Percentiles rank a stretch among this genome's conserved stretches.
Evolutionary conservation across 108 stramenopile genomes (phyloP).

Genomic region (Pseudonitzschia pungens): DNA sequence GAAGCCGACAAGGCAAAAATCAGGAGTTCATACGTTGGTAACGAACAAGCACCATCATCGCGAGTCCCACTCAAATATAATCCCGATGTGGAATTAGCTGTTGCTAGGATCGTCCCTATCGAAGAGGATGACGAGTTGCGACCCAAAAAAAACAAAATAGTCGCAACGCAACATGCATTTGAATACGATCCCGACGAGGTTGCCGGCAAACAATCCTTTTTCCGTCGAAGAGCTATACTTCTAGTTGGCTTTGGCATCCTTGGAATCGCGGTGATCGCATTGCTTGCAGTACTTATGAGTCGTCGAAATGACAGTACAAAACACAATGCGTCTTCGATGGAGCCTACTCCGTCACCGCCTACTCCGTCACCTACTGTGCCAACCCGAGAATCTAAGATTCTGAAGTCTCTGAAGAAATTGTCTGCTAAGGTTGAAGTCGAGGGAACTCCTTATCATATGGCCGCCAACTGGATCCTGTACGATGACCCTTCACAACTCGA

Average conservation of each 20-base stretch:
- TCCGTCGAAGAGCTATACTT: not conserved
- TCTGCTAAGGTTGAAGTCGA: conserved; percentile 29
- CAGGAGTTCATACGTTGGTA: not conserved
- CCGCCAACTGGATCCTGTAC: conserved; percentile 64
- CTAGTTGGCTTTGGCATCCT: not conserved
- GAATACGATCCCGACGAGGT: not conserved
- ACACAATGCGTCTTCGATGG: not conserved
- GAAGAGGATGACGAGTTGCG: not conserved
- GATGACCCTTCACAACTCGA: conserved; percentile 51
- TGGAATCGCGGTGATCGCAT: not conserved
- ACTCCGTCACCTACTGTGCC: not conserved
- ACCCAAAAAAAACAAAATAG: not conserved
- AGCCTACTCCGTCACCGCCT: not conserved
- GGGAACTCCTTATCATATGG: conserved; percentile 46
- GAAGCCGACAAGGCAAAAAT: not conserved
- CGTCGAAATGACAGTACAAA: not conserved
- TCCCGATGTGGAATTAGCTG: not conserved
- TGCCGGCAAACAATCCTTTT: not conserved
- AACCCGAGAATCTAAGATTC: not conserved
- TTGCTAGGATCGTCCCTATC: not conserved
- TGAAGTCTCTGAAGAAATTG: conserved; percentile 12
- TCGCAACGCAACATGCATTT: not conserved
- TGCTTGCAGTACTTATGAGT: not conserved
- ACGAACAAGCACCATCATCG: not conserved
- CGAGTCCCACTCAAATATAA: not conserved